phyloP scores from a whole-genome alignment of 768 basidiomycete species.

The Saitozyma sp. region DNA sequence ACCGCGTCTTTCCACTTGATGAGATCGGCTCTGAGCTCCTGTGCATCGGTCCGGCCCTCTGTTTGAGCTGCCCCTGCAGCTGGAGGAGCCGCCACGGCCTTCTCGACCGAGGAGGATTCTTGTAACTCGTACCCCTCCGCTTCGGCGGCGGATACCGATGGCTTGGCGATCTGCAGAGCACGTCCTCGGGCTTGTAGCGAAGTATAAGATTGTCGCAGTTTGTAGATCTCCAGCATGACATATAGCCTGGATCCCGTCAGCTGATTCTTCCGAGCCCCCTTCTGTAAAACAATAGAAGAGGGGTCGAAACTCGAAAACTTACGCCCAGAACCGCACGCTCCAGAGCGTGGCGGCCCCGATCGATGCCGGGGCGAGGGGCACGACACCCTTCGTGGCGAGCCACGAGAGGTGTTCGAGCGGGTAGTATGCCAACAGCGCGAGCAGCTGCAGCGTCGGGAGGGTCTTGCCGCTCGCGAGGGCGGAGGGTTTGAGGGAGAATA shows the following conservation, averaged over 20 bases:
- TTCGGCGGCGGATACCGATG: constrained; percentile 21
- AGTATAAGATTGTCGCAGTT: constrained; percentile 23
- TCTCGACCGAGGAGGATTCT: constrained; percentile 1
- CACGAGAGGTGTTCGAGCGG: constrained; percentile 48
- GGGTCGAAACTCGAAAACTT: not conserved
- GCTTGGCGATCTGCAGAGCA: constrained; percentile 21
- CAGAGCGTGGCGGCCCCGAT: constrained; percentile 32
- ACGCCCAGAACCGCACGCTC: constrained; percentile 52
- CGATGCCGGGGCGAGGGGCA: constrained; percentile 22
- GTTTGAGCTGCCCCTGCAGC: not conserved
- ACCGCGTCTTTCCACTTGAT: constrained; percentile 28
- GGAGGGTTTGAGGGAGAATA: constrained; percentile 1
- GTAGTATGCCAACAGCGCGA: constrained; percentile 44
- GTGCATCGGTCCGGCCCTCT: not conserved
- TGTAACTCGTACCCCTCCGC: constrained; percentile 44
- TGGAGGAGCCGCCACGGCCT: not conserved
- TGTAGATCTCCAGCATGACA: constrained; percentile 41
- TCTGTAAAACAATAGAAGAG: not conserved
- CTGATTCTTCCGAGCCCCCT: not conserved
- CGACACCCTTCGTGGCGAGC: constrained; percentile 41
- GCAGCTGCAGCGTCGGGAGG: constrained; percentile 35
- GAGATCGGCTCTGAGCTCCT: constrained; percentile 29
- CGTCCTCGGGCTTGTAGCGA: constrained; percentile 25
- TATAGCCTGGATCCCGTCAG: constrained; percentile 29
- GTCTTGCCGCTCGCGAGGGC: constrained; percentile 16